Evolutionary conservation across 163 green algal species (phyloP).

Genomic region (Scenedesmus sp.): DNA sequence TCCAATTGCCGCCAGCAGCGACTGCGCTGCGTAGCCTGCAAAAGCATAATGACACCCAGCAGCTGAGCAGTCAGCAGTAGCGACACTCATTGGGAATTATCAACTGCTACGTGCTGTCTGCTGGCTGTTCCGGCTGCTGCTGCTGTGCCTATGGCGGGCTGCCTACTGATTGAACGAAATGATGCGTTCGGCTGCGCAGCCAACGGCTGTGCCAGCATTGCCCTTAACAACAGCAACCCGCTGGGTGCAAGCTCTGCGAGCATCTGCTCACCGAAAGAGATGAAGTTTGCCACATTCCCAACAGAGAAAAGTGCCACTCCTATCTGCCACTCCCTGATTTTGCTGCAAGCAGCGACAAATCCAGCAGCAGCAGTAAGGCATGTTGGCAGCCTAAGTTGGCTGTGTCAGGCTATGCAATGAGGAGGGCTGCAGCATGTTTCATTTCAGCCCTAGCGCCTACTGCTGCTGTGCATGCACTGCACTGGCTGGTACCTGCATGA

Average conservation of each 20-base stretch:
- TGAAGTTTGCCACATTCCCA: constrained; percentile 92
- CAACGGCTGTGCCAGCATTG: neutral
- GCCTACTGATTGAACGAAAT: neutral
- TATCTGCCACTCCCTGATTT: constrained; percentile 78
- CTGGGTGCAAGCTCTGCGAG: neutral
- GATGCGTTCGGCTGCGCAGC: neutral
- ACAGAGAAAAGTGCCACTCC: constrained; percentile 81
- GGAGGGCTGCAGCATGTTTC: neutral
- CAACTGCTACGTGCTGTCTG: too few species aligned
- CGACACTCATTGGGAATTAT: neutral
- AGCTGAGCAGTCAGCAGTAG: neutral
- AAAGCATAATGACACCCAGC: neutral
- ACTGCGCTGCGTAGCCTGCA: constrained; percentile 90
- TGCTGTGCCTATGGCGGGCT: neutral
- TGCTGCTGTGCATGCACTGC: neutral
- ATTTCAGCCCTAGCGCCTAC: neutral
- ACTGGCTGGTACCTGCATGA: neutral
- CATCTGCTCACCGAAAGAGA: constrained; percentile 74
- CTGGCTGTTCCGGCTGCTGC: neutral
- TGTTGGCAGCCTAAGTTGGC: neutral
- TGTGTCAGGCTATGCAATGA: neutral
- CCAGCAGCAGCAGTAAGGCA: neutral
- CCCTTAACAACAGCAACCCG: neutral
- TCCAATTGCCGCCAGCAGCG: constrained; percentile 87
- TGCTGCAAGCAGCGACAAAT: constrained; percentile 52